Evolutionary conservation across 306 rosid species (phyloP).

Genomic region (Vigna unguiculata): DNA sequence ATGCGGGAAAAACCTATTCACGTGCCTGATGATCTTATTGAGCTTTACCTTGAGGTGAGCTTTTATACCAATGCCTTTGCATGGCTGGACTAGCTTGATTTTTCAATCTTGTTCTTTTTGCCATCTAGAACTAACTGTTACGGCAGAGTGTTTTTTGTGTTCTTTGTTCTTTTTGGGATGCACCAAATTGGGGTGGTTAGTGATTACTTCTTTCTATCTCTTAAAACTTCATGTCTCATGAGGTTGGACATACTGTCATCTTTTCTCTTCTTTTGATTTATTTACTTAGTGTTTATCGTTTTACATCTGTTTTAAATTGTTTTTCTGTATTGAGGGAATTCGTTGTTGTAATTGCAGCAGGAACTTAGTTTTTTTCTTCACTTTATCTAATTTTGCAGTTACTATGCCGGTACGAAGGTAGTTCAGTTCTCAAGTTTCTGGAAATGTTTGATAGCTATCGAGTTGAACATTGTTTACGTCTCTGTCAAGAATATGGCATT

Average conservation of each 20-base stretch:
- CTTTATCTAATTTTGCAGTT: conserved; percentile 64
- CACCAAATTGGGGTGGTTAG: conserved; percentile 20
- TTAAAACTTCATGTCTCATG: conserved; percentile 18
- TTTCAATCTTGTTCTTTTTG: conserved; percentile 1
- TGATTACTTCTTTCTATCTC: conserved; percentile 29
- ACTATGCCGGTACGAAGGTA: conserved; percentile 81
- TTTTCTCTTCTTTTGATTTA: conserved; percentile 4
- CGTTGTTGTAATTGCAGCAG: conserved; percentile 20
- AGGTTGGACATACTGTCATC: conserved; percentile 34
- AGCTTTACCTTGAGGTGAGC: conserved; percentile 94
- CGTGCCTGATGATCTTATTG: conserved; percentile 88
- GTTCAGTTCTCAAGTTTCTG: conserved; percentile 91
- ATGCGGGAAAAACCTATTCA: conserved; percentile 74
- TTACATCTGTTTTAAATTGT: background rate
- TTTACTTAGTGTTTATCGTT: conserved; percentile 22
- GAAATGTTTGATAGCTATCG: conserved; percentile 95
- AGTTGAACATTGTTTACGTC: conserved; percentile 86
- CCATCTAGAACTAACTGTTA: conserved; percentile 23
- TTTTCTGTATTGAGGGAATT: conserved; percentile 6
- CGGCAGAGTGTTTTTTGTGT: conserved; percentile 25
- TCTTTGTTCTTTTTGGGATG: conserved; percentile 34
- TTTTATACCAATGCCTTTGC: conserved; percentile 20
- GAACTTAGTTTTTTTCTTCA: conserved; percentile 28
- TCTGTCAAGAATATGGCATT: conserved; percentile 87
- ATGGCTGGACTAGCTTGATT: conserved; percentile 31